Evolutionary conservation across 495 filamentous ascomycete species (phyloP), one percentile per base, ranked within the genome.

Genomic region (Penicillium ochrochloron): DNA sequence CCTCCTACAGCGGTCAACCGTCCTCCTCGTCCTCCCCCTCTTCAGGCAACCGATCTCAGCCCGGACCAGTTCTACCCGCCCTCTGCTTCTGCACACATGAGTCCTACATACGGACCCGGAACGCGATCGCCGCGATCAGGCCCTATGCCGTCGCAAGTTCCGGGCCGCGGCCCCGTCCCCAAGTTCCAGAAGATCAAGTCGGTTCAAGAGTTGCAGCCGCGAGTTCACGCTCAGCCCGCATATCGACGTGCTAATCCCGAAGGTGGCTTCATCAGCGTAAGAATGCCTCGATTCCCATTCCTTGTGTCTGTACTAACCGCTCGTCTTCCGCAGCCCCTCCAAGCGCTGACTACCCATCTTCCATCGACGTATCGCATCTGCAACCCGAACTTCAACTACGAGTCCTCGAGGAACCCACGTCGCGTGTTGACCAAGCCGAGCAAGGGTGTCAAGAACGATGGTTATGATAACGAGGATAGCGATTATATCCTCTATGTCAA

Each of bases 401-500:
- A 98, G 74, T 97, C 96, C 25, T 97, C 96, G n/a, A 85, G 96
- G 62, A 99, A 99, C 70, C 96, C 96, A 25, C 89, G 96, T 46
- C 86, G 96, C 67, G 96, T 99, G 35, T 82, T 99, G 58, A 99
- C 96, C n/a, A 99, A 99, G 74, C 96, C 96, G 19, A 99, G 96
- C 83, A 99, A 99, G 76, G 94, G 94, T 1, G 87, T 91, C 29
- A 99, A 99, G 84, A 99, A 99, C 73, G 96, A 99, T 82, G 96
- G 96, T 2, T 99, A 92, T 70, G 96, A 99, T 73, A 99, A 99
- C 70, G 96, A 99, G 74, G 96, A 98, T 64, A 98, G 95, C 75
- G 96, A 99, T 74, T 99, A 99, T 74, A 98, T 99, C 64, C 85
- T 99, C 63, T 99, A 98, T 69, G 96, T 99, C 63, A 99, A 99